Percentiles rank a stretch among this genome's conserved stretches.
Evolutionary conservation across 306 rosid species (phyloP).

Genomic region (Acacia crassicarpa): DNA sequence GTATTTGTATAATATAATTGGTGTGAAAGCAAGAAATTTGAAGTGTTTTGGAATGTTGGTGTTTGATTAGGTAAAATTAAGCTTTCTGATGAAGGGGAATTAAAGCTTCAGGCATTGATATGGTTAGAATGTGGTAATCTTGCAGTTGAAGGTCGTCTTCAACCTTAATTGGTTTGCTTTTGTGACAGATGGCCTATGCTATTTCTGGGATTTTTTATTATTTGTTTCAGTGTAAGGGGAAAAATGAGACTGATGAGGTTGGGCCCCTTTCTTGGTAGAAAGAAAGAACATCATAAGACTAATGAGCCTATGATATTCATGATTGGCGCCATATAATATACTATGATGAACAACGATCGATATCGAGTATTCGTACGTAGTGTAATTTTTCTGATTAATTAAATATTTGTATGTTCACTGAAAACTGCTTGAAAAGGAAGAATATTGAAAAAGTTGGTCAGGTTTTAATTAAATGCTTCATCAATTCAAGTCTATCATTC

Average conservation of each 20-base stretch:
- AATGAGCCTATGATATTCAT: slow-evolving; percentile 28
- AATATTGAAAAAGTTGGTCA: neutral
- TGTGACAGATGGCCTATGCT: neutral
- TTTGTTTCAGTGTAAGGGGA: neutral
- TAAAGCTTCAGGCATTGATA: slow-evolving; percentile 22
- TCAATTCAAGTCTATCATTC: neutral
- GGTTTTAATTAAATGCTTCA: slow-evolving; percentile 11
- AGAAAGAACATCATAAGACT: neutral
- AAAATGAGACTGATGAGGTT: slow-evolving; percentile 7
- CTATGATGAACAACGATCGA: neutral
- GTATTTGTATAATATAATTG: slow-evolving; percentile 9
- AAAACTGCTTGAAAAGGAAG: neutral
- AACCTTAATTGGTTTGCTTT: slow-evolving; percentile 31
- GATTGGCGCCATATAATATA: slow-evolving; percentile 24
- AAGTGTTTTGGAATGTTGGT: slow-evolving; percentile 27
- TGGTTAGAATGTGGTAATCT: slow-evolving; percentile 31
- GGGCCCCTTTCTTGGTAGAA: slow-evolving; percentile 27
- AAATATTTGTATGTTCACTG: neutral
- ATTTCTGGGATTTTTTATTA: neutral
- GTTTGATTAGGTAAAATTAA: slow-evolving; percentile 24
- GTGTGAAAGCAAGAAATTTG: slow-evolving; percentile 35
- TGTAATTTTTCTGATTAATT: slow-evolving; percentile 2
- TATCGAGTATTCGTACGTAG: neutral
- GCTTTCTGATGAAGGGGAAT: slow-evolving; percentile 21
- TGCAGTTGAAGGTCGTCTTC: slow-evolving; percentile 52